Conservation (phyloP, 179 eudicot genomes). For the Gypsophila paniculata region DNA sequence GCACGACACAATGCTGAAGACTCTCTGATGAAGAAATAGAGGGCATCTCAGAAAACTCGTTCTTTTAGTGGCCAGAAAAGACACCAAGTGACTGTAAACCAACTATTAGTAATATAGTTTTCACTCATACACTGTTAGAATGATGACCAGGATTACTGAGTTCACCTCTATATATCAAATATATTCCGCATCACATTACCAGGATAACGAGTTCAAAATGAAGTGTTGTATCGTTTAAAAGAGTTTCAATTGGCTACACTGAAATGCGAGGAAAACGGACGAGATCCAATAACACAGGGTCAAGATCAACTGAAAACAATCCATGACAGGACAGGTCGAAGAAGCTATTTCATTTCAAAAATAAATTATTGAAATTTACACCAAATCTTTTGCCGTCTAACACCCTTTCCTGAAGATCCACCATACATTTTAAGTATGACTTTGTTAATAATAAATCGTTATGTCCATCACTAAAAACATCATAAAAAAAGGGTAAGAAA, state of each 20-base stretch:
- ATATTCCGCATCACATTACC: background rate
- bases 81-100: slow-evolving; percentile 9
- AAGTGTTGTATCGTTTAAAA: background rate
- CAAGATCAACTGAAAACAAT: background rate
- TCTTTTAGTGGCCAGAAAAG: slow-evolving; percentile 1
- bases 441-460: background rate
- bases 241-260: background rate
- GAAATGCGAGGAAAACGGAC: background rate
- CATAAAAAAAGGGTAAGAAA: slow-evolving; percentile 2
- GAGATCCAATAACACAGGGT: background rate
- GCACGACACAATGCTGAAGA: slow-evolving; percentile 8
- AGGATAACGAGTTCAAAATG: background rate
- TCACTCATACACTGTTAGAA: slow-evolving; percentile 1
- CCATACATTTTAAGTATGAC: background rate
- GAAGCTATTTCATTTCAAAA: background rate
- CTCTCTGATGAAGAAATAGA: slow-evolving; percentile 1
- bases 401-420: background rate
- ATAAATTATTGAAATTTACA: no score
- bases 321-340: background rate
- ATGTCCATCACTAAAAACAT: background rate
- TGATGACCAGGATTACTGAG: background rate
- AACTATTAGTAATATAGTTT: background rate
- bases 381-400: background rate
- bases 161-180: background rate
- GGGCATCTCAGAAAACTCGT: background rate